Evolutionary conservation across 2,329 filamentous ascomycete genomes (phyloP), one percentile per base, ranked within the genome.

Genomic region (Pseudogymnoascus sp.): DNA sequence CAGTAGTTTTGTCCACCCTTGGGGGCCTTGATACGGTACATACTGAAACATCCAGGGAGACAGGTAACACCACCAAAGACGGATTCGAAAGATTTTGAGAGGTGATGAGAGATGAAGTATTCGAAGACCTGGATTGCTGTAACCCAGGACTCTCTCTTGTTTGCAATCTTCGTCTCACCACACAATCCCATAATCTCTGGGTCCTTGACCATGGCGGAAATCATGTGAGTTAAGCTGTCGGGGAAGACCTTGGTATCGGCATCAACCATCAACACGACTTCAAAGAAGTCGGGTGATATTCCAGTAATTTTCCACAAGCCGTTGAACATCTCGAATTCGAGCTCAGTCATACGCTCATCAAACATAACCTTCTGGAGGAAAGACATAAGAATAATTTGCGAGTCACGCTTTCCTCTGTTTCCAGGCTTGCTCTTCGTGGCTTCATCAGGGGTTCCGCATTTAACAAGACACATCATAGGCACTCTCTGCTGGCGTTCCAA

Each of bases 341-440:
- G 87, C 75, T 99, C 93, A 15, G 95, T 99, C 94, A 99, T 99
- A 65, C 94, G 89, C 77, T 99, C 95, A 74, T 99, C 94, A 71
- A 99, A 99, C 94, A 99, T 99, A 72, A 99, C 94, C 79, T 99
- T 99, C 74, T 99, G 94, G 68, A 99, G 79, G 82, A 99, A 99
- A 4, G 92, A 97, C 94, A 99, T 99, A 67, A 99, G 82, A 69
- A 99, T 94, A 72, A 99, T 97, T 75, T 99, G 94, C 79, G 91
- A 96, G 81, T 99, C 94, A 73, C 94, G 90, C 82, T 99, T 99
- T 76, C 94, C 95, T 77, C 94, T 86, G 77, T 99, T 99, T 69
- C 94, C 94, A 10, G 95, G 91, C 77, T 99, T 99, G 62, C 88
- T 82, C 69, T 88, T 88, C 40, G 76, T 80, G 33, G 85, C 82